Evolutionary conservation across 805 yeast species (phyloP), one percentile per base, ranked within the genome.

Genomic region (Wickerhamomyces sydowiorum): DNA sequence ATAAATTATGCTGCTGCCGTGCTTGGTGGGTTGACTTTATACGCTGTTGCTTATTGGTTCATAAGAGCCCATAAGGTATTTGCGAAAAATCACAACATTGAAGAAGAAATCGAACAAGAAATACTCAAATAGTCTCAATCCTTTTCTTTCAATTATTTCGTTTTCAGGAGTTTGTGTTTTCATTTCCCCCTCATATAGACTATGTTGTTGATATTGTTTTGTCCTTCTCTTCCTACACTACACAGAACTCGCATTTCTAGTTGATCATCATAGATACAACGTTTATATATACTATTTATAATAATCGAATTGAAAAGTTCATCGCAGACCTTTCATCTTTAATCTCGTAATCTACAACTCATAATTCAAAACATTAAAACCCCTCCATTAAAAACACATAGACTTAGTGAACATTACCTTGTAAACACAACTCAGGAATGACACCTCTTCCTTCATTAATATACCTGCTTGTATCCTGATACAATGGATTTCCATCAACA

Each of bases 1-100:
- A 83, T 83, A 89, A 83, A 83, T 57, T 83, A 83, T 50, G 79
- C 80, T 14, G 59, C 74, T 25, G 84, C 73, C 8, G 84, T 77
- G 17, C 64, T 73, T 44, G 74, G 62, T 18, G 78, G 78, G 9
- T 72, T 66, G 53, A 53, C 67, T 5, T 12, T 64, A 0, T 76
- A 71, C 53, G 57, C 74, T 27, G 45, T 76, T 1, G 42, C 66
- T 5, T 80, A 79, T 54, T 81, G 87, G 87, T 63, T 61, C 41
- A 60, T 63, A 14, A 60, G 62, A 47, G 75, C 66, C 15, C 42
- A 48, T 23, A 59, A 63, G 27, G 56, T 48, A 18, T 68, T 68
- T 29, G 59, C 59, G 1, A 39, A 42, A 37, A 48, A 48, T 38
- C 62, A 64, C 41, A 40, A 49, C 5, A 37, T 47, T 5, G 61